These are phyloP conservation scores for Ophiostoma montium DNA, from an alignment of 2,329 filamentous ascomycete genomes.

Conservation along the genomic window DNA sequence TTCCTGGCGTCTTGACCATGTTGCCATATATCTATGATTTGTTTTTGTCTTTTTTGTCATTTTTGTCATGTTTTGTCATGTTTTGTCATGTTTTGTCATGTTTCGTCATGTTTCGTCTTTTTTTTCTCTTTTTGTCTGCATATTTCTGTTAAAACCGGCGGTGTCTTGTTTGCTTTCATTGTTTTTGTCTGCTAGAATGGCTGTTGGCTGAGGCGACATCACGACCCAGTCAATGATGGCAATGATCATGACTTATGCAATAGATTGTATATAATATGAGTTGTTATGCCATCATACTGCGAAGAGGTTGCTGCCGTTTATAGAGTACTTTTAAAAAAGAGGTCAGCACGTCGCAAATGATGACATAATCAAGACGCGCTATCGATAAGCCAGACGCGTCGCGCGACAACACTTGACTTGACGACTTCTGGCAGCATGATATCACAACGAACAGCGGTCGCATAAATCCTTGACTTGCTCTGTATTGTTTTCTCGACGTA, in stretches of 20 bases:
- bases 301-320: too few relatives aligned
- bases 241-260: background rate
- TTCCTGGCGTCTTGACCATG: background rate
- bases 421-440: too few relatives aligned
- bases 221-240: too few relatives aligned
- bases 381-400: slow-evolving; percentile 8
- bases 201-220: too few relatives aligned
- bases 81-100: background rate
- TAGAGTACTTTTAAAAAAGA: background rate
- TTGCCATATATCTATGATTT: background rate
- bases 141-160: background rate
- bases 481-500: too few relatives aligned
- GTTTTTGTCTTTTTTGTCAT: background rate
- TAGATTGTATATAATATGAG: too few relatives aligned
- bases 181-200: background rate
- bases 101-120: too few relatives aligned
- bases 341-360: background rate
- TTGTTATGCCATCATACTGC: too few relatives aligned
- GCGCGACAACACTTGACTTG: background rate
- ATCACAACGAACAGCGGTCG: too few relatives aligned
- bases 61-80: background rate
- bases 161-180: background rate
- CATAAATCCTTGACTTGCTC: too few relatives aligned
- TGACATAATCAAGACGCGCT: background rate
- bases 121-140: background rate